Conservation (phyloP, 164 flowering plant genomes). For the Litsea cubeba region DNA sequence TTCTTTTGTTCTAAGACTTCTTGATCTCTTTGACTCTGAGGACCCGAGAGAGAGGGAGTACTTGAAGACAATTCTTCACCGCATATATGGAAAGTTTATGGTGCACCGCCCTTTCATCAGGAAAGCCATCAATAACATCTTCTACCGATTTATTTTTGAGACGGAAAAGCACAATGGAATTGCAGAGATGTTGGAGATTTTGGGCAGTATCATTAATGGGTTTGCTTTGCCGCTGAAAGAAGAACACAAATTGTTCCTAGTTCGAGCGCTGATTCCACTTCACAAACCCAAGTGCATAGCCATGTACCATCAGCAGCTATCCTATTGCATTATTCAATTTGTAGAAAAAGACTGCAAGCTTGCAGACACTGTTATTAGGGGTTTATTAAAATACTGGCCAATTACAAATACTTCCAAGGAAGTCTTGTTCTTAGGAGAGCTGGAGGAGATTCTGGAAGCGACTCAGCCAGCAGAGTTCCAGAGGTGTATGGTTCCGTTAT, state of each 20-base stretch:
- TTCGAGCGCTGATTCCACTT: conserved; percentile 67
- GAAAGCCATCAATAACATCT: conserved; percentile 73
- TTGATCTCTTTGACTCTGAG: conserved; percentile 77
- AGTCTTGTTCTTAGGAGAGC: conserved; percentile 67
- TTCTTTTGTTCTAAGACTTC: conserved; percentile 57
- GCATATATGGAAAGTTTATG: conserved; percentile 84
- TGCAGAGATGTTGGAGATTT: conserved; percentile 71
- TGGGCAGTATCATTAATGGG: conserved; percentile 80
- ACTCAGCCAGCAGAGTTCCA: conserved; percentile 62
- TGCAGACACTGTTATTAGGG: conserved; percentile 69
- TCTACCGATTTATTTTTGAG: conserved; percentile 63
- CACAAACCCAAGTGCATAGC: conserved; percentile 78
- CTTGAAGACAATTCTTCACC: conserved; percentile 74
- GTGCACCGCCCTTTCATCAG: conserved; percentile 77
- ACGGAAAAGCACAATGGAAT: conserved; percentile 79
- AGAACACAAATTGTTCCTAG: conserved; percentile 73
- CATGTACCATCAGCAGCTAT: conserved; percentile 74
- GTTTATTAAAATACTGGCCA: conserved; percentile 73
- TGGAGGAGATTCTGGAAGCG: conserved; percentile 73
- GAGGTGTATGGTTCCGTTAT: conserved; percentile 70
- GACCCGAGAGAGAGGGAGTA: conserved; percentile 87
- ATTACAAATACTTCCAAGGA: conserved; percentile 74
- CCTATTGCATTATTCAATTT: conserved; percentile 74
- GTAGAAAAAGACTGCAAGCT: conserved; percentile 87
- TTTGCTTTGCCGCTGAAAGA: conserved; percentile 86